Conservation (phyloP, 2,329 filamentous ascomycete genomes). For the Endothia cerciana region DNA sequence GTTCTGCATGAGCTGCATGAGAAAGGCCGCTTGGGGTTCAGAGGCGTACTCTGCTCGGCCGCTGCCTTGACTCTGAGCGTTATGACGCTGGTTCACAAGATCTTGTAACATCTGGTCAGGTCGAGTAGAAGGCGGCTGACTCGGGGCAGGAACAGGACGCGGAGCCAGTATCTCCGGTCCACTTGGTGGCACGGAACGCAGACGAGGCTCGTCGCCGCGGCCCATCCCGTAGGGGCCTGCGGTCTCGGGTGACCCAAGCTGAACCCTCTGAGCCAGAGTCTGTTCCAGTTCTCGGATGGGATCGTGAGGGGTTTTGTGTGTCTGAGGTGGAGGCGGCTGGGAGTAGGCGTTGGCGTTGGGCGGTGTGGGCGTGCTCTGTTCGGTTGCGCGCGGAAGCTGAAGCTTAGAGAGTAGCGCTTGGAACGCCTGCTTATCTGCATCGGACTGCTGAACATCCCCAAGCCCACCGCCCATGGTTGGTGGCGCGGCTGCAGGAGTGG, state of each 20-base stretch:
- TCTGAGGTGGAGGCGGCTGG: conserved; percentile 39
- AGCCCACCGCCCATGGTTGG: conserved; percentile 15
- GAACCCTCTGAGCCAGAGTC: conserved; percentile 39
- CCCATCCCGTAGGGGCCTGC: conserved; percentile 53
- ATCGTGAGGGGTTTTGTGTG: conserved; percentile 27
- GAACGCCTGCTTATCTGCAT: conserved; percentile 84
- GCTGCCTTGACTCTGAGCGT: conserved; percentile 55
- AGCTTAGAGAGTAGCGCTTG: conserved; percentile 82
- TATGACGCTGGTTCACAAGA: conserved; percentile 62
- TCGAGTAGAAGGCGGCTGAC: conserved; percentile 51
- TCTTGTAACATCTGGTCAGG: conserved; percentile 66
- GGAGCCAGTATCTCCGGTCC: conserved; percentile 59
- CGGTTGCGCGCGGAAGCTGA: conserved; percentile 46
- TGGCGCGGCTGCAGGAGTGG: conserved; percentile 43
- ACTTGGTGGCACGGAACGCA: conserved; percentile 44
- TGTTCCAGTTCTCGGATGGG: conserved; percentile 26
- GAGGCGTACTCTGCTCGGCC: conserved; percentile 49
- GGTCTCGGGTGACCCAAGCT: conserved; percentile 51
- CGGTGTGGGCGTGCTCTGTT: conserved; percentile 42
- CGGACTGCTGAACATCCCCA: conserved; percentile 40
- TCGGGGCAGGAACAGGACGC: conserved; percentile 47
- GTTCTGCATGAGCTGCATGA: conserved; percentile 80
- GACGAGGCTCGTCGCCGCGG: conserved; percentile 48
- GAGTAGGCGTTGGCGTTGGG: conserved; percentile 49
- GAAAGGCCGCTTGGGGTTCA: conserved; percentile 69